Evolutionary conservation across 345 rosid species (phyloP), one percentile per base, ranked within the genome.

Genomic region (Corchorus capsularis): DNA sequence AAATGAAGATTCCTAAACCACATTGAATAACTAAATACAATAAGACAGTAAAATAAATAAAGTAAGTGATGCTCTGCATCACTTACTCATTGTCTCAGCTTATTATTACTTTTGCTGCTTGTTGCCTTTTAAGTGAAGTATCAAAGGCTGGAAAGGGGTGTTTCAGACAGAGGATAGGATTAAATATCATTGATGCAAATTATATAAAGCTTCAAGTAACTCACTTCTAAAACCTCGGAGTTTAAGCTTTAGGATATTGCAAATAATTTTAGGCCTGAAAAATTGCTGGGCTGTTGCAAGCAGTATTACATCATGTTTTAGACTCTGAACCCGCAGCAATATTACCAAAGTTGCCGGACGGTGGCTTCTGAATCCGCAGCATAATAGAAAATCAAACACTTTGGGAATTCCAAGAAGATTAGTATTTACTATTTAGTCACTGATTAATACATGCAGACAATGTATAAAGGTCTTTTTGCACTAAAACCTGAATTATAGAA

Each of bases 41-140:
- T 39, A 39, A 39, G 0, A 27, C 27, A 27, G 2, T 39, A 39
- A 39, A 39, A 39, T 3, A 39, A 39, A 39, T 39, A 39, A 39
- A 39, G 6, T 2, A 6, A 6, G 1, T 39, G 0, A 6, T 39
- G 43, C 43, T 3, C 43, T 39, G 43, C 43, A 3, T 39, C 43
- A 2, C 35, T 27, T 27, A 27, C 27, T 27, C 27, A 27, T 27
- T 22, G 72, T 27, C 72, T 69, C 59, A 8, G 22, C 22, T 27
- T 50, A 35, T 32, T 50, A 17, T 32, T 41, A 69, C 72, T 69
- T 32, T 7, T 68, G 57, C 72, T 27, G 55, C 57, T 68, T 69
- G 43, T 49, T 34, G 57, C 57, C 22, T 69, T 69, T 69, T 16
- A 39, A 15, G 49, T 69, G 43, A 49, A 49, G 22, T 8, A 69